Conservation (phyloP, 2,329 filamentous ascomycete species). For the Emergomyces africanus region DNA sequence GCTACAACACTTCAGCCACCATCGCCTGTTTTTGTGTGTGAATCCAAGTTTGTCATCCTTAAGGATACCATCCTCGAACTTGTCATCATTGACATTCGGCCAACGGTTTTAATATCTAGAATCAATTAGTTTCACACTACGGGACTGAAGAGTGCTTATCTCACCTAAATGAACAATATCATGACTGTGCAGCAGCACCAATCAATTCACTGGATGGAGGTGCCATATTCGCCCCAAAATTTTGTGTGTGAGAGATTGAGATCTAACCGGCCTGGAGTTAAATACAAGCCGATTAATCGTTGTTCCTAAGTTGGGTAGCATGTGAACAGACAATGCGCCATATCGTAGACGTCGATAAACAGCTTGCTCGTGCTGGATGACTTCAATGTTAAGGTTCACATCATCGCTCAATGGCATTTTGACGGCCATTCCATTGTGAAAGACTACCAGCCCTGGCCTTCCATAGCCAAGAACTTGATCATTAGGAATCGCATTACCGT, state of each 20-base stretch:
- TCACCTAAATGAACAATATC: conserved; percentile 22
- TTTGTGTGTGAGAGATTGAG: background rate
- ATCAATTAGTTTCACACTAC: conserved; percentile 5
- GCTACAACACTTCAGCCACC: conserved; percentile 18
- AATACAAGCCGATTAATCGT: no score
- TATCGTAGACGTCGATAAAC: conserved; percentile 12
- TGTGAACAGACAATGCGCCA: no score
- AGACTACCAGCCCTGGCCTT: conserved; percentile 5
- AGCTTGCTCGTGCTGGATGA: conserved; percentile 12
- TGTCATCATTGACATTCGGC: conserved; percentile 15
- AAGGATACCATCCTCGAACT: conserved; percentile 18
- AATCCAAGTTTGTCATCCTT: conserved; percentile 19
- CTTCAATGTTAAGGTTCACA: conserved; percentile 8
- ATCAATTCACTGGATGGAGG: conserved; percentile 12
- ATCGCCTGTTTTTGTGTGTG: conserved; percentile 17
- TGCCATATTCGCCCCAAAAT: conserved; percentile 8
- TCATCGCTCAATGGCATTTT: conserved; percentile 9
- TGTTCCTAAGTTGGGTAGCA: no score
- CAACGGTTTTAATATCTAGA: conserved; percentile 26
- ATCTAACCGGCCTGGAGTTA: no score
- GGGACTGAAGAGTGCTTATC: background rate
- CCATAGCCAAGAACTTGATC: conserved; percentile 11
- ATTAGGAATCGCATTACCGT: conserved; percentile 8
- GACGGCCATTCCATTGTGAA: conserved; percentile 7
- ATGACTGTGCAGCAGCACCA: conserved; percentile 19